Evolutionary conservation across 768 basidiomycete species (phyloP), one percentile per base, ranked within the genome.

Genomic region (Russula virescens): DNA sequence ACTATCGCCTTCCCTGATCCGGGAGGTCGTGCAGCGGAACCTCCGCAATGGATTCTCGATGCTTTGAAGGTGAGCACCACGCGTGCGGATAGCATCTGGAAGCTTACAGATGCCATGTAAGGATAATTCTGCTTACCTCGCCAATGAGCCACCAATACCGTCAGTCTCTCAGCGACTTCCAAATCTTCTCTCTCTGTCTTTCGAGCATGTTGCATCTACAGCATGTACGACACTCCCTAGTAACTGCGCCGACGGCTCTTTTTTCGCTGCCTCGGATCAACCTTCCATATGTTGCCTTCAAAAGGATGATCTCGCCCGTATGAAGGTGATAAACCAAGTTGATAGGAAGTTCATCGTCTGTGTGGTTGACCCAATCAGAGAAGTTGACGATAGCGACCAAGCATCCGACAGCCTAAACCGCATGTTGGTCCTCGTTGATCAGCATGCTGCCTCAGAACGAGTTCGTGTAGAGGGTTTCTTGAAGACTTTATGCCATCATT

Each of bases 361-460:
- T 72, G 72, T 82, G 26, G 73, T 89, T 60, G 70, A 75, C 60
- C 70, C 59, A 48, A 68, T 70, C 51, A 60, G 55, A 23, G 68
- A 65, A 49, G 53, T 65, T 5, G 68, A 66, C 26, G 53, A 42
- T 60, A 68, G 68, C 45, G 61, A 46, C 43, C 69, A 61, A 49
- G 45, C 62, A 43, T 43, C 61, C 64, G 60, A 59, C 38, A 62
- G 45, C 26, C 67, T 67, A 25, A 47, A 43, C 19, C 51, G 50
- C 58, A 71, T 75, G 1, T 80, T 98, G 34, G 78, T 96, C 35
- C 79, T 98, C 55, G 80, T 99, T 51, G 97, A 99, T 76, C 97
- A 99, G 73, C 97, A 99, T 72, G 97, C 97, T 14, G 96, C 95
- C n/a, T 93, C 97, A 71, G 97, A 99, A 74, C 86, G 97, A 23